Conservation (phyloP, 2,329 filamentous ascomycete species). For the Ceratocystis alfenasii region DNA sequence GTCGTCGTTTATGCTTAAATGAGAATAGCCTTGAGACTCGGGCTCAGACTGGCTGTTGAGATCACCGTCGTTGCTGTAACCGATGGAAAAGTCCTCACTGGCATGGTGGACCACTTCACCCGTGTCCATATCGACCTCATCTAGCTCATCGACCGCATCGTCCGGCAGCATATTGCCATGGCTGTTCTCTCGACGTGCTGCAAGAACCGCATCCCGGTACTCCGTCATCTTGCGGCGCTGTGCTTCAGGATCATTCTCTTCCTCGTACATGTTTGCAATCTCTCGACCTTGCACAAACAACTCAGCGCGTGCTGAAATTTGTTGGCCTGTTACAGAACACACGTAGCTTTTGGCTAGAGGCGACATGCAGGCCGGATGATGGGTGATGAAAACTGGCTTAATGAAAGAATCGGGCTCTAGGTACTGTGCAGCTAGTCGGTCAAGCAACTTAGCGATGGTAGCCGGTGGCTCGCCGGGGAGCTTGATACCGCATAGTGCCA, state of each 20-base stretch:
- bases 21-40: neutral
- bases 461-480: slow-evolving; percentile 52
- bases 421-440: slow-evolving; percentile 62
- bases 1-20: neutral
- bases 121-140: slow-evolving; percentile 32
- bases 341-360: slow-evolving; percentile 79
- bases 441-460: slow-evolving; percentile 59
- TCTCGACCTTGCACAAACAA: slow-evolving; percentile 72
- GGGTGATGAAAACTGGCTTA: slow-evolving; percentile 68
- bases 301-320: slow-evolving; percentile 70
- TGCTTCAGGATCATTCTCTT: slow-evolving; percentile 84
- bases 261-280: slow-evolving; percentile 93
- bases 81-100: neutral
- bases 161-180: slow-evolving; percentile 26
- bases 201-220: slow-evolving; percentile 31
- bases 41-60: neutral
- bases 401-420: slow-evolving; percentile 63
- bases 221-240: slow-evolving; percentile 71
- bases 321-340: slow-evolving; percentile 55
- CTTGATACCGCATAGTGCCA: slow-evolving; percentile 48
- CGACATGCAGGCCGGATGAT: slow-evolving; percentile 83
- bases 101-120: slow-evolving; percentile 20
- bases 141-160: slow-evolving; percentile 22
- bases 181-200: slow-evolving; percentile 25
- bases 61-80: neutral